Evolutionary conservation across 2,329 filamentous ascomycete genomes (phyloP).

Genomic region (Rugonectria rugulosa): DNA sequence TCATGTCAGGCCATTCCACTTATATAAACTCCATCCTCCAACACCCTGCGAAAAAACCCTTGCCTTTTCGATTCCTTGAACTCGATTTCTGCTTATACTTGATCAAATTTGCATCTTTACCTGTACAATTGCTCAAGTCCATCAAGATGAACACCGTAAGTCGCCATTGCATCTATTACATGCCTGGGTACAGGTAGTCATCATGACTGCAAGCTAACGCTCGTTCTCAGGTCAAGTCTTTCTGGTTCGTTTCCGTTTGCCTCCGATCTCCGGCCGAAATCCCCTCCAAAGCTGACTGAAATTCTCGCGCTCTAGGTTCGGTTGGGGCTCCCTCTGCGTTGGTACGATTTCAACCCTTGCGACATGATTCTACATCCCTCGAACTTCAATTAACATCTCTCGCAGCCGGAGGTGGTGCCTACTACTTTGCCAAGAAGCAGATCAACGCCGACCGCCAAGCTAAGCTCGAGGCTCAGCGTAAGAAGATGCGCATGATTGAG

Average conservation of each 20-base stretch:
- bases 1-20: constrained; percentile 41
- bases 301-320: constrained; percentile 66
- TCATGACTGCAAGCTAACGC: no score
- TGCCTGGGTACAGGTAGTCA: constrained; percentile 32
- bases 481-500: constrained; percentile 67
- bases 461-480: constrained; percentile 71
- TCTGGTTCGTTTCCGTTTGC: constrained; percentile 60
- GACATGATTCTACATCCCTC: neutral
- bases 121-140: constrained; percentile 4
- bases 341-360: constrained; percentile 60
- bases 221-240: constrained; percentile 68
- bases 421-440: constrained; percentile 93
- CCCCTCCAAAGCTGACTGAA: constrained; percentile 19
- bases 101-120: constrained; percentile 15
- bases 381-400: constrained; percentile 26
- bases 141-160: constrained; percentile 64
- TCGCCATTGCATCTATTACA: constrained; percentile 12
- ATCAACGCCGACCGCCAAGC: constrained; percentile 89
- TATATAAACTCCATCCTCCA: constrained; percentile 18
- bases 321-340: constrained; percentile 88
- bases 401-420: constrained; percentile 85
- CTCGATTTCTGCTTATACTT: constrained; percentile 19
- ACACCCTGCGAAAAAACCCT: constrained; percentile 36
- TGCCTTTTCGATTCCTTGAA: constrained; percentile 27
- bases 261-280: constrained; percentile 9